phyloP scores from a whole-genome alignment of 1,139 yeast species.

The Kodamaea ohmeri region DNA sequence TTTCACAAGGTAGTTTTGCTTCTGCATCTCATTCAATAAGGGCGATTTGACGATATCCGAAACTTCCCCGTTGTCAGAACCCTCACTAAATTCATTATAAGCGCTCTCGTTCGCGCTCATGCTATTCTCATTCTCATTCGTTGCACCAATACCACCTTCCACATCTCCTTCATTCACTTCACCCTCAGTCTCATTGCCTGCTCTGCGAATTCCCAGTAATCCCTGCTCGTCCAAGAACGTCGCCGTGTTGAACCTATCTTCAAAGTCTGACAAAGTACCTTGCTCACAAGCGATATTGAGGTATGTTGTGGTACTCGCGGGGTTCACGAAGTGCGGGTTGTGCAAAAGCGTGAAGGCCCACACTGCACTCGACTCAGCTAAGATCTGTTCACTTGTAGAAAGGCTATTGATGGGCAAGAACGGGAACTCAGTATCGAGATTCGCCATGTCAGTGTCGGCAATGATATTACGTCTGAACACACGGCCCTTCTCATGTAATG shows the following conservation, averaged over 20 bases:
- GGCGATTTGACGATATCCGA: conserved; percentile 26
- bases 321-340: conserved; percentile 42
- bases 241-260: conserved; percentile 44
- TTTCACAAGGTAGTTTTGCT: conserved; percentile 15
- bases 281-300: conserved; percentile 53
- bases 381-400: conserved; percentile 38
- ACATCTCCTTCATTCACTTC: conserved; percentile 2
- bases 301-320: conserved; percentile 47
- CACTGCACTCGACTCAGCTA: conserved; percentile 78
- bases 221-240: conserved; percentile 43
- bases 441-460: conserved; percentile 22
- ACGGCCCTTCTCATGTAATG: conserved; percentile 45
- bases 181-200: conserved; percentile 19
- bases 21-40: conserved; percentile 16
- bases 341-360: conserved; percentile 54
- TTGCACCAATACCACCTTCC: too few relatives aligned
- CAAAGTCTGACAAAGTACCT: conserved; percentile 49
- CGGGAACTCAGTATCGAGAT: conserved; percentile 49
- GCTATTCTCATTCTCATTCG: too few relatives aligned
- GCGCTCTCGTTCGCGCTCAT: too few relatives aligned
- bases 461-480: conserved; percentile 47
- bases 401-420: conserved; percentile 59
- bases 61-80: too few relatives aligned
- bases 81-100: too few relatives aligned
- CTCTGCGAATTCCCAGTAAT: conserved; percentile 20